Evolutionary conservation across 2,329 filamentous ascomycete genomes (phyloP).

Genomic region (Fusarium sp.): DNA sequence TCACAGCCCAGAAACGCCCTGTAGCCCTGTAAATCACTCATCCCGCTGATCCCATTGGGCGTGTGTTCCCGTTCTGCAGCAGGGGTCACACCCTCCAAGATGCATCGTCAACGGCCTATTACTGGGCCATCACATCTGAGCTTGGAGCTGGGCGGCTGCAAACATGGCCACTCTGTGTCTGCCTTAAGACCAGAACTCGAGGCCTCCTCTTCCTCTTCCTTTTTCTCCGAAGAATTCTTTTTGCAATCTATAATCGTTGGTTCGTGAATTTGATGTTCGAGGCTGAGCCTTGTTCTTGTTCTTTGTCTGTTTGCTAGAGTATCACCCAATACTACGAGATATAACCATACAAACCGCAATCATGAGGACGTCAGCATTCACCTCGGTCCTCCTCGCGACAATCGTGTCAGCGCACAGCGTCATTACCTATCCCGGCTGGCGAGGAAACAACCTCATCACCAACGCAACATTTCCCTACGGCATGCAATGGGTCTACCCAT

Average conservation of each 20-base stretch:
- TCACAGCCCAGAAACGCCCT: slow-evolving; percentile 22
- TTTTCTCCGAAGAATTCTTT: slow-evolving; percentile 15
- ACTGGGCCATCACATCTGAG: slow-evolving; percentile 39
- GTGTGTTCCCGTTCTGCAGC: slow-evolving; percentile 24
- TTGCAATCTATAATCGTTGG: not conserved
- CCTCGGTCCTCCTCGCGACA: slow-evolving; percentile 57
- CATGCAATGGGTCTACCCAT: slow-evolving; percentile 97
- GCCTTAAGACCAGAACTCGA: slow-evolving; percentile 42
- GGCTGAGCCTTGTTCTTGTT: slow-evolving; percentile 31
- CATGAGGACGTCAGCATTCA: slow-evolving; percentile 59
- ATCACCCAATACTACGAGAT: not conserved
- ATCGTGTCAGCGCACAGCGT: slow-evolving; percentile 77
- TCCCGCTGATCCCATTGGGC: slow-evolving; percentile 31
- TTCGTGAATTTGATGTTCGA: slow-evolving; percentile 25
- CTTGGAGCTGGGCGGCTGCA: slow-evolving; percentile 38
- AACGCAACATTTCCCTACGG: slow-evolving; percentile 85
- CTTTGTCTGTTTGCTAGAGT: not conserved
- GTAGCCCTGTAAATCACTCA: slow-evolving; percentile 15
- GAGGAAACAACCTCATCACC: slow-evolving; percentile 85
- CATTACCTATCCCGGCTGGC: slow-evolving; percentile 86
- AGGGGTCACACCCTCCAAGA: slow-evolving; percentile 36
- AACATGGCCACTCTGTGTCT: slow-evolving; percentile 16
- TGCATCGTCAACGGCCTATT: slow-evolving; percentile 39
- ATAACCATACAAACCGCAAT: slow-evolving; percentile 34
- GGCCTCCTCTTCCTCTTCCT: slow-evolving; percentile 27